These are phyloP conservation scores for Chrysanthemum seticuspe DNA, from an alignment of 129 eudicot species.

Conservation along the genomic window DNA sequence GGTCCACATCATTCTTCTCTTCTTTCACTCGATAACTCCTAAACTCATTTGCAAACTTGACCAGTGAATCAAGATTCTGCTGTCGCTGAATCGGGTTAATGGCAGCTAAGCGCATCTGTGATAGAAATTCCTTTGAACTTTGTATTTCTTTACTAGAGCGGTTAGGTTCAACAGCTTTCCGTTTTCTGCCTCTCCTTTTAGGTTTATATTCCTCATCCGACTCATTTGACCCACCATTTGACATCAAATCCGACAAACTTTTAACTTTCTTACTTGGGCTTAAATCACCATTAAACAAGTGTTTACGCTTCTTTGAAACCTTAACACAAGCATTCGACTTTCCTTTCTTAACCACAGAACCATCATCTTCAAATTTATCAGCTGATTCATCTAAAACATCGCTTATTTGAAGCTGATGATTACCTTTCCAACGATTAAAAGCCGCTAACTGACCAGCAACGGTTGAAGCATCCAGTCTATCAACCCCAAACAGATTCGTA, in stretches of 20 bases:
- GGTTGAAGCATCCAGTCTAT: constrained; percentile 37
- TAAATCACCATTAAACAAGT: constrained; percentile 22
- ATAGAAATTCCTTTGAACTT: constrained; percentile 46
- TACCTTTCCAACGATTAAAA: constrained; percentile 67
- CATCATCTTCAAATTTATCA: constrained; percentile 32
- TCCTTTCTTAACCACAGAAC: background rate
- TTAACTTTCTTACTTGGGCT: constrained; percentile 40
- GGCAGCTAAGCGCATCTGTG: constrained; percentile 46
- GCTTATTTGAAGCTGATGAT: constrained; percentile 41
- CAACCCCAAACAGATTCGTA: constrained; percentile 34
- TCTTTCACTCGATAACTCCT: constrained; percentile 44
- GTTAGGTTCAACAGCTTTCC: constrained; percentile 18
- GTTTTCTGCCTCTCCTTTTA: constrained; percentile 33
- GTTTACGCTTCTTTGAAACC: constrained; percentile 39
- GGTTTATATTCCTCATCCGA: constrained; percentile 28
- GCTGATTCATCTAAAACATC: constrained; percentile 31
- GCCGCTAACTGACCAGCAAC: constrained; percentile 59
- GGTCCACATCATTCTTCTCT: constrained; percentile 4
- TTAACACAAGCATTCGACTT: constrained; percentile 25
- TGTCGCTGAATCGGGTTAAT: constrained; percentile 40
- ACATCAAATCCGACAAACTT: constrained; percentile 40
- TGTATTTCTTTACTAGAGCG: constrained; percentile 1
- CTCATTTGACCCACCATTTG: constrained; percentile 19
- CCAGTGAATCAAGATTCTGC: constrained; percentile 25
- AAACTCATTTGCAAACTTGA: constrained; percentile 40